Base-by-base conservation (phyloP, 2,329 filamentous ascomycete species). In the Emydomyces testavorans region DNA sequence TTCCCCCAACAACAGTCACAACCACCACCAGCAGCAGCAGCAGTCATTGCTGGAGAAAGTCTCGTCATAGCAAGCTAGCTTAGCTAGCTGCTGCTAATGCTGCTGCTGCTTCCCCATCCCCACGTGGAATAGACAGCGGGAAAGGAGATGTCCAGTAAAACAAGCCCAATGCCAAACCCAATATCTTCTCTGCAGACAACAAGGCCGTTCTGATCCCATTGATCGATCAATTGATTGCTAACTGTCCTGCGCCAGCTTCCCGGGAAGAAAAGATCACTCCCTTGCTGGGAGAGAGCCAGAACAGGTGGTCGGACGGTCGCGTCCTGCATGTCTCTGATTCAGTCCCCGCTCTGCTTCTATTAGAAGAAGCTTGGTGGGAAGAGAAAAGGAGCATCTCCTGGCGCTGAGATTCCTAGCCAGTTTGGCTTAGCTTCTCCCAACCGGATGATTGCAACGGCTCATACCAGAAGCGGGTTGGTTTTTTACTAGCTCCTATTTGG, bases 401-500 rank as follows among this genome's bases (percentile, higher is more conserved):
- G n/a, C n/a, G n/a, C n/a, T n/a, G n/a, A n/a, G n/a, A n/a, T n/a
- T n/a, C n/a, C n/a, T n/a, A n/a, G n/a, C n/a, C n/a, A 20, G 23
- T 13, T 26, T 39, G 8, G 11, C 5, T 28, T 26, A 26, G 13
- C 26, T 24, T 43, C 28, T 43, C 4, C 16, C 15, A 18, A 23
- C 32, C 46, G 51, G 53, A 44, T 52, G 49, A 42, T 52, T 53
- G 53, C 49, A 50, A 54, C 43, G 39, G 40, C 48, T 47, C 45
- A 47, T 48, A 13, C 53, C 39, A 48, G 43, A 49, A 49, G 40
- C 51, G 39, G 46, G 21, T 31, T 46, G 46, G 28, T 34, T 23
- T 39, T 43, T 15, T n/a, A n/a, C 18, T n/a, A 47, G 35, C 26
- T 47, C 45, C 45, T 41, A 26, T 21, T 28, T 41, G 28, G 20